Conservation (phyloP, 2,329 filamentous ascomycete species). For the Venturia pyrina region DNA sequence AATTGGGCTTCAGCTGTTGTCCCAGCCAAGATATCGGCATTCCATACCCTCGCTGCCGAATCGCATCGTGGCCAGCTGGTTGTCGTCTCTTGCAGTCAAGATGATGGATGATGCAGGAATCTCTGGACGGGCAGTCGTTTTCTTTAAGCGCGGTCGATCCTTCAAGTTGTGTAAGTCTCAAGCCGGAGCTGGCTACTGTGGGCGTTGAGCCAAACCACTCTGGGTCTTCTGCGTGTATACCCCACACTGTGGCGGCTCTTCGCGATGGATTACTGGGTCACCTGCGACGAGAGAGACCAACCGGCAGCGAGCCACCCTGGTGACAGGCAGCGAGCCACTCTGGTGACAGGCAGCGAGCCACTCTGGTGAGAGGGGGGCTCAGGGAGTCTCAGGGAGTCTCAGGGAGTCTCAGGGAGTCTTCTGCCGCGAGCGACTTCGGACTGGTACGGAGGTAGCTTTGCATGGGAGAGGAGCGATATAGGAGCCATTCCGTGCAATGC, state of each 20-base stretch:
- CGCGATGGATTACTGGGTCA: background rate
- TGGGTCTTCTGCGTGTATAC: background rate
- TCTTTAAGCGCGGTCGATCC: background rate
- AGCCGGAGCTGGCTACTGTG: background rate
- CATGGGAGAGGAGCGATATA: background rate
- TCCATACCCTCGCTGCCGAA: background rate
- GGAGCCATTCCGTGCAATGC: too few species aligned
- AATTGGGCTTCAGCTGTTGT: background rate
- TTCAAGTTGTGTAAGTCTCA: background rate
- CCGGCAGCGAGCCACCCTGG: too few species aligned
- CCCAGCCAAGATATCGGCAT: background rate
- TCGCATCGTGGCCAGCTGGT: background rate
- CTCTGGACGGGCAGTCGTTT: background rate
- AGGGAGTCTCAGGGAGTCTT: background rate
- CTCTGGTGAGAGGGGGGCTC: too few species aligned
- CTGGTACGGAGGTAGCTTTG: too few species aligned
- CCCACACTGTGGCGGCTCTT: background rate
- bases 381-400: too few species aligned
- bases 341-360: too few species aligned
- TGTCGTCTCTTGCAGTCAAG: background rate
- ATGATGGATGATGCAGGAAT: background rate
- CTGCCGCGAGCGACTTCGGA: background rate
- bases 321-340: too few species aligned
- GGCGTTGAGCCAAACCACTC: background rate
- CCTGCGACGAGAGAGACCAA: background rate